These are phyloP conservation scores for Colletotrichum sansevieriae DNA, from an alignment of 2,329 filamentous ascomycete species.

Conservation along the genomic window DNA sequence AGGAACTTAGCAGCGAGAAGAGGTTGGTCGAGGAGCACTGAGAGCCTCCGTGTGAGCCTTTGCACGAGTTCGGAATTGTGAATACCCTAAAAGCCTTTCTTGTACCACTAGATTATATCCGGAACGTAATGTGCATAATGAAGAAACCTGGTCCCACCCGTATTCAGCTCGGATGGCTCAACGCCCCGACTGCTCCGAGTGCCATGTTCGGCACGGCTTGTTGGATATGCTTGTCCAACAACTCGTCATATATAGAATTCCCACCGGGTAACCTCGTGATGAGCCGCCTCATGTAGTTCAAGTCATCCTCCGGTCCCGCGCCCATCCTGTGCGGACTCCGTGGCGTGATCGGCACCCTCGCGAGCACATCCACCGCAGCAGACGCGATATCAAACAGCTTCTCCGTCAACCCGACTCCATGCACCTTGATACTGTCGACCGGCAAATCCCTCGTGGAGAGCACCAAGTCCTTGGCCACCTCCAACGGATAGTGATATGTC, in stretches of 20 bases:
- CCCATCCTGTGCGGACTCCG: constrained; percentile 46
- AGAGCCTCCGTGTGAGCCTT: background rate
- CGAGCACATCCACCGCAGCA: constrained; percentile 59
- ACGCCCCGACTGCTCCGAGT: background rate
- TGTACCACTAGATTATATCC: constrained; percentile 26
- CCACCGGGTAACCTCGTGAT: constrained; percentile 56
- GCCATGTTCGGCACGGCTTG: constrained; percentile 49
- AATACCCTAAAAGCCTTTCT: constrained; percentile 22
- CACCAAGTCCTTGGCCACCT: constrained; percentile 56
- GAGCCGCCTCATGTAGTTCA: constrained; percentile 53
- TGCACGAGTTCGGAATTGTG: background rate
- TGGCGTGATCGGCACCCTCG: constrained; percentile 53
- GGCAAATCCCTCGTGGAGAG: constrained; percentile 55
- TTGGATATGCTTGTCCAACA: constrained; percentile 57
- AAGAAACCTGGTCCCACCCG: background rate
- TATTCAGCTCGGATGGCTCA: background rate
- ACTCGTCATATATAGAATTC: constrained; percentile 52
- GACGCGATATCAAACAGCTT: constrained; percentile 61
- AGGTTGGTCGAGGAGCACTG: constrained; percentile 31
- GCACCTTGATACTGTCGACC: constrained; percentile 55
- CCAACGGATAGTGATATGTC: constrained; percentile 58
- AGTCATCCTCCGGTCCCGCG: constrained; percentile 52
- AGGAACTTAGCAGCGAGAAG: constrained; percentile 35
- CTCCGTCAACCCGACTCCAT: constrained; percentile 61
- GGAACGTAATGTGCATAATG: constrained; percentile 32